A percentile compares a stretch with the other conserved stretches of the same genome.
Evolutionary conservation across 352 stramenopile genomes (phyloP).

Genomic region (Phytophthora rubi): DNA sequence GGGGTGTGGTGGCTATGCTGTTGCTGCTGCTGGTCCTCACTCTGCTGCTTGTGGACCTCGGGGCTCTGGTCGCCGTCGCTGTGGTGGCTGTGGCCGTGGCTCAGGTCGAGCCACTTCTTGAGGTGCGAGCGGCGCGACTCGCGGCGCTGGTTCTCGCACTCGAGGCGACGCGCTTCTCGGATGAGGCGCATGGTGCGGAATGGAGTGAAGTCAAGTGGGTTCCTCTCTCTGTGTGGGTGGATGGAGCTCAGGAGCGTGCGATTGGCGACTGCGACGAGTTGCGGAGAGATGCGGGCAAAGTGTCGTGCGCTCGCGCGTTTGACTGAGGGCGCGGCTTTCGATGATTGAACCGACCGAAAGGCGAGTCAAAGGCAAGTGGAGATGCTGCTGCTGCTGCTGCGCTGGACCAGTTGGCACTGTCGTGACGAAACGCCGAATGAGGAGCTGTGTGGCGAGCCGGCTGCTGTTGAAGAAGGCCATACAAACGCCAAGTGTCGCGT

Average conservation of each 20-base stretch:
- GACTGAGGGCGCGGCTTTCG: constrained; percentile 7
- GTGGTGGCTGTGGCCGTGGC: constrained; percentile 1
- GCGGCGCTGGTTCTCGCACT: constrained; percentile 44
- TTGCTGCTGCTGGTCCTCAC: not conserved
- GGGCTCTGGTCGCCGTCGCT: constrained; percentile 6
- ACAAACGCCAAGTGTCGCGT: constrained; percentile 23
- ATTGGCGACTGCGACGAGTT: constrained; percentile 22
- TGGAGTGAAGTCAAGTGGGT: not conserved
- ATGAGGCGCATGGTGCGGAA: constrained; percentile 37
- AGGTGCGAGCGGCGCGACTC: constrained; percentile 39
- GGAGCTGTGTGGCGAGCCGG: not conserved
- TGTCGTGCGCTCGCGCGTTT: constrained; percentile 10
- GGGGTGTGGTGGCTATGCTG: not conserved
- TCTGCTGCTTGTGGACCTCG: constrained; percentile 25
- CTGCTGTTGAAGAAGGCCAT: constrained; percentile 29
- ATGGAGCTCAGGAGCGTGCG: constrained; percentile 3
- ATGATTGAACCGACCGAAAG: constrained; percentile 1
- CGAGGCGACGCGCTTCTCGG: constrained; percentile 32
- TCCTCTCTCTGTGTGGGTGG: not conserved
- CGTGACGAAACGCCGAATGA: not conserved
- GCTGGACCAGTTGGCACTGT: not conserved
- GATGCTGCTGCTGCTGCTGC: not conserved
- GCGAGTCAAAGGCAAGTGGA: not conserved
- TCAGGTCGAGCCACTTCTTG: constrained; percentile 40
- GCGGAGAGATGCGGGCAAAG: constrained; percentile 15